Percentiles rank a stretch among this genome's conserved stretches.
Evolutionary conservation across 2,329 filamentous ascomycete species (phyloP).

Genomic region (Podosphaera fusca): DNA sequence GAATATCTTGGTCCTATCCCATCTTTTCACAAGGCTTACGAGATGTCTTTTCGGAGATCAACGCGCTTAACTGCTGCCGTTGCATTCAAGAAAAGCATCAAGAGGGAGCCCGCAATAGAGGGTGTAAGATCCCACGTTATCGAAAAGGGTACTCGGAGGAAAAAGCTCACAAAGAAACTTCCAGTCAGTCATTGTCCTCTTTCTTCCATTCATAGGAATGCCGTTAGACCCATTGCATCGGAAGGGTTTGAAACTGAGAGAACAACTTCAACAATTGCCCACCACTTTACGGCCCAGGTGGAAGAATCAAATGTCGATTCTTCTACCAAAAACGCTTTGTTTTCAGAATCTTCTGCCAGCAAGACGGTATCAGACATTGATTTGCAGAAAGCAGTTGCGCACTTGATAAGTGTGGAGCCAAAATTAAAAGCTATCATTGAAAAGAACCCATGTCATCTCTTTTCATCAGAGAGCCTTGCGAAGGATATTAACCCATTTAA

Average conservation of each 20-base stretch:
- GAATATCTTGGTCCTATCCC: background rate
- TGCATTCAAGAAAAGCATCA: background rate
- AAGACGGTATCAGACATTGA: background rate
- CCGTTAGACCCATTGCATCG: too few species aligned
- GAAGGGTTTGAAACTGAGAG: background rate
- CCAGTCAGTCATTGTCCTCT: background rate
- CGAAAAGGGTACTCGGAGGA: background rate
- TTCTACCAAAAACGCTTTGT: background rate
- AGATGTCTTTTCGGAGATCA: background rate
- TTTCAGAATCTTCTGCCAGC: background rate
- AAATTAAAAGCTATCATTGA: constrained; percentile 51
- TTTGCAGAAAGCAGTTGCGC: constrained; percentile 40
- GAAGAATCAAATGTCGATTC: background rate
- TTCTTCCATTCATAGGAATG: background rate
- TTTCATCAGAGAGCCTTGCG: constrained; percentile 59
- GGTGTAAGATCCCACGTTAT: background rate
- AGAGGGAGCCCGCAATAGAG: background rate
- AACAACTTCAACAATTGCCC: background rate
- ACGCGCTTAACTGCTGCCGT: background rate
- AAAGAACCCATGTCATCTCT: constrained; percentile 52
- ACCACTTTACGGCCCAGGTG: too few species aligned
- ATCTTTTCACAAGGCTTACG: background rate
- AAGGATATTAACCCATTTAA: constrained; percentile 79
- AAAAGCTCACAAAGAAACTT: background rate
- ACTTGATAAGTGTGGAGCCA: constrained; percentile 51